These are phyloP conservation scores for Ilex paraguariensis DNA, from an alignment of 305 asterid species.

Conservation along the genomic window DNA sequence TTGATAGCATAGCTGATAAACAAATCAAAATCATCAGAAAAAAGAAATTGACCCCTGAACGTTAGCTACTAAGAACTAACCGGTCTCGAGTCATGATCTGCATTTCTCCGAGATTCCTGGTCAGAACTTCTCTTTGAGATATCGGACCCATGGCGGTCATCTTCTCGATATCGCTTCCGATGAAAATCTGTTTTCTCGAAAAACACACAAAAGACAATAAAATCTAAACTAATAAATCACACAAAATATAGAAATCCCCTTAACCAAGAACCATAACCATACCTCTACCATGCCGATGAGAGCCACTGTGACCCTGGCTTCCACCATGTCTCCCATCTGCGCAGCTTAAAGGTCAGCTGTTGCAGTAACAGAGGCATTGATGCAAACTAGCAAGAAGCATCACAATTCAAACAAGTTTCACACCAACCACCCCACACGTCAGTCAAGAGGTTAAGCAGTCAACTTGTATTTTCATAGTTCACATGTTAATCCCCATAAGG, in stretches of 20 bases:
- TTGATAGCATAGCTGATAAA: too few species aligned
- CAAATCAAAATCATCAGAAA: too few species aligned
- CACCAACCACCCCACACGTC: neutral
- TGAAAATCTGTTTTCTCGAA: constrained; percentile 42
- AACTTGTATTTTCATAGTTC: neutral
- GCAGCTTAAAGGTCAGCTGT: constrained; percentile 17
- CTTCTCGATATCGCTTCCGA: constrained; percentile 78
- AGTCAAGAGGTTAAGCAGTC: neutral
- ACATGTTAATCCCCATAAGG: too few species aligned
- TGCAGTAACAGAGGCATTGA: neutral
- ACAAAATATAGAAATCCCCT: constrained; percentile 3
- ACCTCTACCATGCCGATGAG: constrained; percentile 83
- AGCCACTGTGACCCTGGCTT: constrained; percentile 68
- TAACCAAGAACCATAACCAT: constrained; percentile 2
- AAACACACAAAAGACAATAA: constrained; percentile 13
- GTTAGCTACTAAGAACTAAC: constrained; percentile 35
- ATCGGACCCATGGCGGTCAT: constrained; percentile 63
- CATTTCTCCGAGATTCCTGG: constrained; percentile 63
- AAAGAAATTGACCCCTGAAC: neutral
- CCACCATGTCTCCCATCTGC: constrained; percentile 82
- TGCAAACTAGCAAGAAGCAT: neutral
- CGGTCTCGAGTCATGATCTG: constrained; percentile 80
- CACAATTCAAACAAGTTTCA: neutral
- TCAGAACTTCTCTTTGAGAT: constrained; percentile 68
- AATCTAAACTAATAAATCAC: neutral